Percentiles rank a stretch among this genome's conserved stretches.
Conservation (phyloP, 2,329 filamentous ascomycete genomes). For the Diaporthe sp. region DNA sequence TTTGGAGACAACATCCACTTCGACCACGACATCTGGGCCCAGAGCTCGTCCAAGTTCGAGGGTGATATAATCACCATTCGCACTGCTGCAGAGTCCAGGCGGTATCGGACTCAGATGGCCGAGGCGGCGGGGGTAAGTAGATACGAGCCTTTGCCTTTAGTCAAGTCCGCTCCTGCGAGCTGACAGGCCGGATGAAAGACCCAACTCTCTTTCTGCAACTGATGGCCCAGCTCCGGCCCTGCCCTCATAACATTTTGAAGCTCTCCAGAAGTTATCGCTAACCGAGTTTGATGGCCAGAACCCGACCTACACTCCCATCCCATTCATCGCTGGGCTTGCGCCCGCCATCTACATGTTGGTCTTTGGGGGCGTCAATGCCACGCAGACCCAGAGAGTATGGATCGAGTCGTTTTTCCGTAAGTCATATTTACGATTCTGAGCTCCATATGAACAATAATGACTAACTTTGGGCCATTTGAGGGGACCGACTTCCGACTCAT, state of each 20-base stretch:
- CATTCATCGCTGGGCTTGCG: conserved; percentile 25
- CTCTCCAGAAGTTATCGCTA: background rate
- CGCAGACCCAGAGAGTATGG: conserved; percentile 43
- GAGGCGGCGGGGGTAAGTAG: background rate
- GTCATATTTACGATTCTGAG: background rate
- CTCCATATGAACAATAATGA: background rate
- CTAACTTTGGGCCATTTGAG: no score
- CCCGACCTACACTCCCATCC: background rate
- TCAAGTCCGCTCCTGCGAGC: no score
- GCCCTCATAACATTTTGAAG: no score
- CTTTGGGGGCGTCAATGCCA: conserved; percentile 42
- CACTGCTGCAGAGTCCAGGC: conserved; percentile 37
- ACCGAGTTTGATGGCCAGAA: background rate
- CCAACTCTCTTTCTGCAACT: background rate
- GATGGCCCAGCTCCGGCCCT: background rate
- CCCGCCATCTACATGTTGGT: conserved; percentile 44
- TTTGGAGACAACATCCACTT: conserved; percentile 36
- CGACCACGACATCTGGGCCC: conserved; percentile 29
- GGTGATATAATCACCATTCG: conserved; percentile 45
- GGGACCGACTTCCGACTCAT: conserved; percentile 23
- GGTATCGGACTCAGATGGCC: background rate
- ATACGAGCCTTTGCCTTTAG: background rate
- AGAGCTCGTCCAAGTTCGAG: conserved; percentile 35
- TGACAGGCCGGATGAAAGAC: no score
- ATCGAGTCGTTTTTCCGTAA: conserved; percentile 44